A percentile compares a stretch with the other conserved stretches of the same genome.
Conservation (phyloP, 805 yeast species). For the Wickerhamomyces bovis region DNA sequence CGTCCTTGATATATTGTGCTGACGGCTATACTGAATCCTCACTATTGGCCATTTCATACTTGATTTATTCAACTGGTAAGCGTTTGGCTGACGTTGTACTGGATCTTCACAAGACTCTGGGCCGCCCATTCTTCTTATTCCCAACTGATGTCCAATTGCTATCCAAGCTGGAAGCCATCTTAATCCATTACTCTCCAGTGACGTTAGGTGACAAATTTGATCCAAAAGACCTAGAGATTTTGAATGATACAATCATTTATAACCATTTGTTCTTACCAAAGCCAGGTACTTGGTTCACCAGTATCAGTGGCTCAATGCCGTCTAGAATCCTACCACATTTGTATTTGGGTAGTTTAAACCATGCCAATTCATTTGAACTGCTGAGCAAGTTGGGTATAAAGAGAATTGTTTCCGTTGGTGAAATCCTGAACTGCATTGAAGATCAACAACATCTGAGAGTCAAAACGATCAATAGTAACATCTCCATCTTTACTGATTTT, state of each 20-base stretch:
- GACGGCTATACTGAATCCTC: constrained; percentile 94
- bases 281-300: constrained; percentile 24
- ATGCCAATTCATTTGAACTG: constrained; percentile 68
- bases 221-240: constrained; percentile 9
- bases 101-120: constrained; percentile 52
- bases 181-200: constrained; percentile 55
- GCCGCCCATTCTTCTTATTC: constrained; percentile 81
- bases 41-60: constrained; percentile 60
- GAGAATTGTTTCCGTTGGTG: constrained; percentile 84
- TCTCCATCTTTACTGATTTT: constrained; percentile 14
- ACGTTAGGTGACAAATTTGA: constrained; percentile 7
- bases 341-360: constrained; percentile 77
- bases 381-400: constrained; percentile 61
- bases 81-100: constrained; percentile 60
- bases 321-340: constrained; percentile 78
- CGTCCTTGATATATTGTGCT: constrained; percentile 63
- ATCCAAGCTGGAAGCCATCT: constrained; percentile 54
- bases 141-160: constrained; percentile 66
- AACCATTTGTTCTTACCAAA: constrained; percentile 27
- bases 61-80: constrained; percentile 62
- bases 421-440: constrained; percentile 58
- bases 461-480: constrained; percentile 18
- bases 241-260: constrained; percentile 28
- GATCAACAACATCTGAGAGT: constrained; percentile 6
- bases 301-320: constrained; percentile 64